Conservation (phyloP, 345 rosid genomes). For the Gossypium anomalum region DNA sequence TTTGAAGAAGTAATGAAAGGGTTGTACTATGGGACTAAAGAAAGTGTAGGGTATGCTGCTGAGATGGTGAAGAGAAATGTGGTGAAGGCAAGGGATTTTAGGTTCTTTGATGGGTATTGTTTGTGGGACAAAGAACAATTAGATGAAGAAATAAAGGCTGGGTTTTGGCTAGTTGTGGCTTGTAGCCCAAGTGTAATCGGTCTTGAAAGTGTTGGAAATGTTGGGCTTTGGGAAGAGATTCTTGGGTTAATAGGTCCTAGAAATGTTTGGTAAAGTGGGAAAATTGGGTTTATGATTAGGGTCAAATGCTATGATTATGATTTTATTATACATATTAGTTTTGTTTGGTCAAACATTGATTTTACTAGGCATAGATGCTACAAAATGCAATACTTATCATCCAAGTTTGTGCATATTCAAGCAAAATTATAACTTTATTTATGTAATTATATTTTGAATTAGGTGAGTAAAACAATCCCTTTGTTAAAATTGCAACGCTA, state of each 20-base stretch:
- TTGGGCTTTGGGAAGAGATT: slow-evolving; percentile 79
- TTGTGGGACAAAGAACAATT: slow-evolving; percentile 82
- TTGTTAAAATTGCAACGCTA: no score
- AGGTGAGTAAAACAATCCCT: no score
- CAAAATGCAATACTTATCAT: no score
- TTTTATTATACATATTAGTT: no score
- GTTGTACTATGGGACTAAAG: slow-evolving; percentile 69
- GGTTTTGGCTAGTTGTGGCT: slow-evolving; percentile 78
- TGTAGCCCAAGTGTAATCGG: slow-evolving; percentile 74
- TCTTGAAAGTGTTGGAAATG: slow-evolving; percentile 31
- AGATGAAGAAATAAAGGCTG: slow-evolving; percentile 71
- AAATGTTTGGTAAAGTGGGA: slow-evolving; percentile 43
- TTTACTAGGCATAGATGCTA: no score
- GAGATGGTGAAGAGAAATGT: slow-evolving; percentile 74
- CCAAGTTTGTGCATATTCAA: background rate
- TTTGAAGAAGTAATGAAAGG: slow-evolving; percentile 76
- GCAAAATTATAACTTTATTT: background rate
- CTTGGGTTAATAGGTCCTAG: slow-evolving; percentile 55
- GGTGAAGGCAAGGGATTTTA: slow-evolving; percentile 59
- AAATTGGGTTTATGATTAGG: no score
- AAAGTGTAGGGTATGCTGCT: slow-evolving; percentile 73
- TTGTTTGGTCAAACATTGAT: no score
- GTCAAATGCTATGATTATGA: no score
- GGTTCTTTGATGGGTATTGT: slow-evolving; percentile 84
- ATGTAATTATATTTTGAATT: no score